Conservation (phyloP, 1,139 yeast species). For the Kluyveromyces sp. region DNA sequence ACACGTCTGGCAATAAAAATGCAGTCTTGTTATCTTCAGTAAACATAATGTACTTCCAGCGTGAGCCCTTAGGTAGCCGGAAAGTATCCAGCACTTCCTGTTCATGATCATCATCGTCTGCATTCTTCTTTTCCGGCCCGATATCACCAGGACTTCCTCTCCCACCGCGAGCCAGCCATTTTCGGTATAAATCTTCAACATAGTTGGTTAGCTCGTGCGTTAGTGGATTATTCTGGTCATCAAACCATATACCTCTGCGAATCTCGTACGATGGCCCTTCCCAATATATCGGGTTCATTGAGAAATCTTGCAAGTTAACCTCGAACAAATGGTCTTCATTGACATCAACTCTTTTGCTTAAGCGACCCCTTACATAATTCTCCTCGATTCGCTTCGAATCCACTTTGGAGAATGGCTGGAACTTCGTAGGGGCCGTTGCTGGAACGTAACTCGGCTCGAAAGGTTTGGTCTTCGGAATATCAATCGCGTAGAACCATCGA, state of each 20-base stretch:
- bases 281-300: constrained; percentile 74
- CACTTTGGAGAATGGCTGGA: constrained; percentile 55
- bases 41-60: constrained; percentile 32
- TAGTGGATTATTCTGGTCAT: constrained; percentile 53
- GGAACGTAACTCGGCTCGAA: constrained; percentile 44
- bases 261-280: constrained; percentile 81
- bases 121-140: constrained; percentile 4
- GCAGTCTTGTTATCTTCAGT: constrained; percentile 32
- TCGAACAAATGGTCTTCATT: constrained; percentile 75
- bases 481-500: constrained; percentile 78
- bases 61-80: constrained; percentile 9
- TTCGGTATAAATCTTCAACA: constrained; percentile 49
- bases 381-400: constrained; percentile 60
- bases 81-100: constrained; percentile 12
- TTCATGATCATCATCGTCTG: constrained; percentile 6
- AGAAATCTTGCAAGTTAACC: constrained; percentile 52
- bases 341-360: constrained; percentile 41
- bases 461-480: constrained; percentile 65
- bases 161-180: constrained; percentile 15
- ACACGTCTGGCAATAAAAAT: constrained; percentile 31
- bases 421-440: constrained; percentile 47
- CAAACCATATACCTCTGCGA: constrained; percentile 82
- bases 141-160: too few relatives aligned
- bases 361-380: constrained; percentile 30
- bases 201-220: constrained; percentile 43